Evolutionary conservation across 345 rosid genomes (phyloP).

Genomic region (Aethionema arabicum): DNA sequence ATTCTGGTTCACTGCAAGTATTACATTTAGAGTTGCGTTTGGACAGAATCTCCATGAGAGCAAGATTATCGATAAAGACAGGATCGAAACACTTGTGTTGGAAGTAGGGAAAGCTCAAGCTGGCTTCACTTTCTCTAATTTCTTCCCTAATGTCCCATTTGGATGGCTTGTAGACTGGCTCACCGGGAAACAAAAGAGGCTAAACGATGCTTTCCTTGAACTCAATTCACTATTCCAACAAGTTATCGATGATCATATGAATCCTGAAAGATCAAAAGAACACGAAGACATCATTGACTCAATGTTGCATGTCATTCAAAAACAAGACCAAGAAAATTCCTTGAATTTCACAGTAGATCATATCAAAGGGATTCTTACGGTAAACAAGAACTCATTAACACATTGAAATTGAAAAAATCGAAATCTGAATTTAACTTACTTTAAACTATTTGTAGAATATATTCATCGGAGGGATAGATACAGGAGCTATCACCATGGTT

Average conservation of each 20-base stretch:
- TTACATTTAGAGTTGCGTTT: conserved; percentile 27
- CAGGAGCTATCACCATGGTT: background rate
- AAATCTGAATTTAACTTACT: too few species aligned
- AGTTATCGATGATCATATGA: conserved; percentile 35
- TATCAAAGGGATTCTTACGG: conserved; percentile 33
- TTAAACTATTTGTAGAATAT: background rate
- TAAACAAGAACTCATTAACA: conserved; percentile 11
- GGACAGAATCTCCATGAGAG: conserved; percentile 30
- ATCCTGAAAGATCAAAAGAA: conserved; percentile 23
- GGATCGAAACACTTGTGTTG: conserved; percentile 30
- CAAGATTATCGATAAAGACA: conserved; percentile 25
- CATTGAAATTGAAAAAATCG: too few species aligned
- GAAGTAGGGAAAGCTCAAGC: conserved; percentile 30
- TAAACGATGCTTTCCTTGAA: conserved; percentile 23
- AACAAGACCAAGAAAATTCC: conserved; percentile 19
- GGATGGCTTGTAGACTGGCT: conserved; percentile 34
- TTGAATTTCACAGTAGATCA: conserved; percentile 23
- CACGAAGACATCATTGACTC: conserved; percentile 34
- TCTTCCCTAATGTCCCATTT: conserved; percentile 30
- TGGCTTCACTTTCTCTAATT: conserved; percentile 33
- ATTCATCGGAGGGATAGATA: conserved; percentile 18
- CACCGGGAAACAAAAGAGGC: conserved; percentile 29
- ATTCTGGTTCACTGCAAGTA: conserved; percentile 30
- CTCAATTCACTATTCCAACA: conserved; percentile 28
- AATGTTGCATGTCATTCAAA: conserved; percentile 29